Evolutionary conservation across 805 yeast species (phyloP).

Genomic region (Hagleromyces aurorensis): DNA sequence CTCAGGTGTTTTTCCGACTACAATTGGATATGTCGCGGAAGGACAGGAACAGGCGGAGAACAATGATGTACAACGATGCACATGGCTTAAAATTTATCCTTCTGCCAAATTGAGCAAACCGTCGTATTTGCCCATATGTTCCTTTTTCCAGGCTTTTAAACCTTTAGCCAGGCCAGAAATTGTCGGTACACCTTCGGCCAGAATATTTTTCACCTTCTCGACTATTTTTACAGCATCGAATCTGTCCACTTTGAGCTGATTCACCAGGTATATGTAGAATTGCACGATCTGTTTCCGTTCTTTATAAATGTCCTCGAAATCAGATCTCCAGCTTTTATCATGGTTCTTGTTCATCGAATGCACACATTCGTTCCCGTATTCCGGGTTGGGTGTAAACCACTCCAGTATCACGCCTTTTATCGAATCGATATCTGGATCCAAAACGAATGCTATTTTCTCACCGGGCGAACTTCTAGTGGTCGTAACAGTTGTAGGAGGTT

Average conservation of each 20-base stretch:
- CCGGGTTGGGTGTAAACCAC: constrained; percentile 31
- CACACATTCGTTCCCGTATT: constrained; percentile 22
- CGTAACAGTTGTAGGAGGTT: too few relatives aligned
- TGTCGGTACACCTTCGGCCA: constrained; percentile 4
- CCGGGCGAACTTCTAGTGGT: too few relatives aligned
- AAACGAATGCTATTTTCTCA: constrained; percentile 8
- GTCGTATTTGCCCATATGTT: constrained; percentile 11
- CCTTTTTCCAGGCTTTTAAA: constrained; percentile 21
- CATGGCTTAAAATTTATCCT: not conserved
- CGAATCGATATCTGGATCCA: constrained; percentile 14
- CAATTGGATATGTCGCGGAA: too few relatives aligned
- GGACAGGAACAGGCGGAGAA: too few relatives aligned
- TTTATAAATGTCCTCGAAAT: constrained; percentile 18
- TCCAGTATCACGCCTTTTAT: constrained; percentile 26
- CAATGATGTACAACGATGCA: too few relatives aligned
- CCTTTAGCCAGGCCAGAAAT: constrained; percentile 12
- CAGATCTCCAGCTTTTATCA: constrained; percentile 25
- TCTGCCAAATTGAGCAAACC: constrained; percentile 5
- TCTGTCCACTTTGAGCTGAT: constrained; percentile 16
- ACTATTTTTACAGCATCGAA: constrained; percentile 23
- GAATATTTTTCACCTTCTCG: constrained; percentile 11
- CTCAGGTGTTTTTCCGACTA: too few relatives aligned
- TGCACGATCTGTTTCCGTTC: constrained; percentile 26
- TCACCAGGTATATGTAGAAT: constrained; percentile 26
- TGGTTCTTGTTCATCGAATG: constrained; percentile 27